phyloP scores from a whole-genome alignment of 371 early-diverging fungal species.

The Zychaea mexicana region DNA sequence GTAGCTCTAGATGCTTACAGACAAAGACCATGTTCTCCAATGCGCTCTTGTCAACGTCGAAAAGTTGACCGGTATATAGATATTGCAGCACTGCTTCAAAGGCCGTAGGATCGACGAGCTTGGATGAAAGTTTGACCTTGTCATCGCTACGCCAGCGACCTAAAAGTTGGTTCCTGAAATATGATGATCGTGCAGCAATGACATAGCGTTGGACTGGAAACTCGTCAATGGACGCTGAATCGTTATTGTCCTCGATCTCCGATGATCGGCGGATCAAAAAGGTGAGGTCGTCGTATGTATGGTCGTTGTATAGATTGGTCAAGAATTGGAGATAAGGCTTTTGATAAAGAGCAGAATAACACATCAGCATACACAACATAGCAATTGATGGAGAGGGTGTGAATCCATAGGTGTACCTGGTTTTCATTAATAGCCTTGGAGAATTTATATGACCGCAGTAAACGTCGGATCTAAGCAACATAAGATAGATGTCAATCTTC shows the following conservation, averaged over 20 bases:
- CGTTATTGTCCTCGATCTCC: neutral
- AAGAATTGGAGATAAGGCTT: conserved; percentile 35
- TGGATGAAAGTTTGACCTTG: conserved; percentile 18
- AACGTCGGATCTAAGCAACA: conserved; percentile 23
- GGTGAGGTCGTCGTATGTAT: conserved; percentile 31
- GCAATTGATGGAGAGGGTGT: neutral
- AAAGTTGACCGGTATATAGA: conserved; percentile 38
- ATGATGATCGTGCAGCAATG: conserved; percentile 30
- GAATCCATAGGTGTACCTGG: conserved; percentile 13
- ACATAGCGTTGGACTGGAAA: conserved; percentile 39
- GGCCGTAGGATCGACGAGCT: conserved; percentile 26
- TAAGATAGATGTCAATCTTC: neutral
- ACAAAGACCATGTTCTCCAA: conserved; percentile 32
- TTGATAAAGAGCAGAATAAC: neutral
- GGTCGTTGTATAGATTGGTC: conserved; percentile 22
- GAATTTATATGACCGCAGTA: conserved; percentile 39
- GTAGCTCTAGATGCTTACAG: conserved; percentile 27
- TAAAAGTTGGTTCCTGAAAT: conserved; percentile 25
- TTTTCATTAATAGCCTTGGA: conserved; percentile 42
- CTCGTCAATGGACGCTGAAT: conserved; percentile 13
- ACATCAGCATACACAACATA: neutral
- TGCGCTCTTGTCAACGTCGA: conserved; percentile 13
- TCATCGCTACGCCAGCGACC: conserved; percentile 22
- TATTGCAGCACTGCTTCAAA: conserved; percentile 34
- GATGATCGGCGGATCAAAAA: conserved; percentile 21